Conservation (phyloP, 2,329 filamentous ascomycete genomes). For the Claviceps purpurea region DNA sequence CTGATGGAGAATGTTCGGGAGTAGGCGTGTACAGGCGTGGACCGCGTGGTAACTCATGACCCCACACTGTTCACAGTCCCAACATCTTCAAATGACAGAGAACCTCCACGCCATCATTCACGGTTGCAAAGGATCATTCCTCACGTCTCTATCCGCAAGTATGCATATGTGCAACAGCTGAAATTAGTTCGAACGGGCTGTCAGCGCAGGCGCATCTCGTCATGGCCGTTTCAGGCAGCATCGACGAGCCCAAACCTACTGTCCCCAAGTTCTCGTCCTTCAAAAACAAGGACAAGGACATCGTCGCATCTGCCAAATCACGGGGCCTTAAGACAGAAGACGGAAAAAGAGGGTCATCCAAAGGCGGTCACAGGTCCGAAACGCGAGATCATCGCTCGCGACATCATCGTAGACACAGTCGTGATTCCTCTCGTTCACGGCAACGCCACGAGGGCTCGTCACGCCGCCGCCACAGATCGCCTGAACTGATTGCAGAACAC, state of each 20-base stretch:
- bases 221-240: conserved; percentile 15
- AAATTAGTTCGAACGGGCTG: background rate
- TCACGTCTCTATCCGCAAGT: background rate
- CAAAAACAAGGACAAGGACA: conserved; percentile 30
- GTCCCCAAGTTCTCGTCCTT: conserved; percentile 64
- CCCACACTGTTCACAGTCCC: no score
- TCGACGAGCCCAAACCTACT: conserved; percentile 12
- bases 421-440: background rate
- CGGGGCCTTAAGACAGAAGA: conserved; percentile 7
- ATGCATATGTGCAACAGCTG: background rate
- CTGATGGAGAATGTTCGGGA: no score
- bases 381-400: conserved; percentile 6
- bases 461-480: background rate
- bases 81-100: no score
- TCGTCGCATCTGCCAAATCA: conserved; percentile 20
- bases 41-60: no score
- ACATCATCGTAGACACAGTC: background rate
- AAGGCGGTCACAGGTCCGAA: conserved; percentile 2
- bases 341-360: conserved; percentile 8
- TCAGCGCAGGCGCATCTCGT: background rate
- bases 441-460: background rate
- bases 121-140: no score
- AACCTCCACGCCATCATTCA: no score
- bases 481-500: conserved; percentile 1
- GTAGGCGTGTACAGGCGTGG: no score